A percentile compares a stretch with the other conserved stretches of the same genome.
Evolutionary conservation across 306 rosid genomes (phyloP).

Genomic region (Casuarina cunninghamiana): DNA sequence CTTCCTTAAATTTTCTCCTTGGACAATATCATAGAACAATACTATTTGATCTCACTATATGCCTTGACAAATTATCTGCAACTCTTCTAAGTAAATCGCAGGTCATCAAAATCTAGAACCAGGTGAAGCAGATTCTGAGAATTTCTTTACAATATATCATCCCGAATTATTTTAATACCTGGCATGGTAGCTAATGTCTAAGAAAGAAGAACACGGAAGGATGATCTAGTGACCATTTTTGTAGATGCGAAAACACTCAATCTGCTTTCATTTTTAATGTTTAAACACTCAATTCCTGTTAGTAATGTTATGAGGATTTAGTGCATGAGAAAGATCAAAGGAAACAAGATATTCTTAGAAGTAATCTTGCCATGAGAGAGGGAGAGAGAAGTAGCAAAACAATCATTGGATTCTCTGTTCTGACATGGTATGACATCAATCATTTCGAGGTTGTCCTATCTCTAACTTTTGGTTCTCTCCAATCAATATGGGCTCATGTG

Average conservation of each 20-base stretch:
- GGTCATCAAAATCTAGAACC: too few relatives aligned
- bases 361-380: neutral
- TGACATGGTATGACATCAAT: conserved; percentile 32
- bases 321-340: neutral
- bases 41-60: too few relatives aligned
- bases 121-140: too few relatives aligned
- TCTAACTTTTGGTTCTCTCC: conserved; percentile 33
- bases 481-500: conserved; percentile 4
- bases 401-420: conserved; percentile 12
- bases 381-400: conserved; percentile 4
- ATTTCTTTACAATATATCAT: neutral
- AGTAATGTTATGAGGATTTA: neutral
- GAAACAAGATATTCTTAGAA: neutral
- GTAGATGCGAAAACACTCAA: too few relatives aligned
- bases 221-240: neutral
- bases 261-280: too few relatives aligned
- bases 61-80: too few relatives aligned
- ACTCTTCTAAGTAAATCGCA: too few relatives aligned
- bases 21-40: too few relatives aligned
- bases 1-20: too few relatives aligned
- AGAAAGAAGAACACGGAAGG: conserved; percentile 28
- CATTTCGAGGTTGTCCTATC: conserved; percentile 24
- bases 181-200: conserved; percentile 7
- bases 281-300: neutral
- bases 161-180: neutral